phyloP scores from a whole-genome alignment of 192 early-diverging fungal species.

The Coemansia sp. region DNA sequence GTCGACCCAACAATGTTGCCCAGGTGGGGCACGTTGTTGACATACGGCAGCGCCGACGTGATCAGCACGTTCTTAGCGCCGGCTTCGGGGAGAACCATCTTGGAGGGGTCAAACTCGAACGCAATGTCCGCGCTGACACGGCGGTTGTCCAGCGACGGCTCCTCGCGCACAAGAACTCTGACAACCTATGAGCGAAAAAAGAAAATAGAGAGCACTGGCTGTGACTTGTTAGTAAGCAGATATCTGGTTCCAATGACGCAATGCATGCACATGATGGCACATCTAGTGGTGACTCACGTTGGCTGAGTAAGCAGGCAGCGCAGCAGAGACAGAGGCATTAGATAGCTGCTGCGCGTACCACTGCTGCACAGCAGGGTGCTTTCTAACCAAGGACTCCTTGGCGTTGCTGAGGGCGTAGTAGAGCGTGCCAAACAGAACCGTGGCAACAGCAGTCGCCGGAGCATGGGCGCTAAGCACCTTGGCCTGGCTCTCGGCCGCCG shows the following conservation, averaged over 20 bases:
- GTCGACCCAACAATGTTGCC: slow-evolving; percentile 99
- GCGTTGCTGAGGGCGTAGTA: slow-evolving; percentile 40
- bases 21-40: slow-evolving; percentile 99
- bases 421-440: slow-evolving; percentile 43
- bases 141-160: slow-evolving; percentile 51
- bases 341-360: slow-evolving; percentile 32
- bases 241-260: not conserved
- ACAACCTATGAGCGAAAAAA: slow-evolving; percentile 28
- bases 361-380: slow-evolving; percentile 25
- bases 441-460: slow-evolving; percentile 19
- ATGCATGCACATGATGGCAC: not conserved
- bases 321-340: slow-evolving; percentile 19
- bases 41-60: slow-evolving; percentile 96
- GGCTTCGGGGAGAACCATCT: slow-evolving; percentile 34
- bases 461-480: slow-evolving; percentile 7
- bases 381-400: slow-evolving; percentile 15
- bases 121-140: slow-evolving; percentile 28
- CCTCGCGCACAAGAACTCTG: slow-evolving; percentile 51
- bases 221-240: not conserved
- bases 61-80: slow-evolving; percentile 86
- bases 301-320: slow-evolving; percentile 32
- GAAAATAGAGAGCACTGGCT: too few relatives aligned
- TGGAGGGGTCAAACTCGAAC: slow-evolving; percentile 28
- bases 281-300: slow-evolving; percentile 45
- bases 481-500: slow-evolving; percentile 15